These are phyloP conservation scores for Amanita rimosa DNA, from an alignment of 768 basidiomycete genomes.

Conservation along the genomic window DNA sequence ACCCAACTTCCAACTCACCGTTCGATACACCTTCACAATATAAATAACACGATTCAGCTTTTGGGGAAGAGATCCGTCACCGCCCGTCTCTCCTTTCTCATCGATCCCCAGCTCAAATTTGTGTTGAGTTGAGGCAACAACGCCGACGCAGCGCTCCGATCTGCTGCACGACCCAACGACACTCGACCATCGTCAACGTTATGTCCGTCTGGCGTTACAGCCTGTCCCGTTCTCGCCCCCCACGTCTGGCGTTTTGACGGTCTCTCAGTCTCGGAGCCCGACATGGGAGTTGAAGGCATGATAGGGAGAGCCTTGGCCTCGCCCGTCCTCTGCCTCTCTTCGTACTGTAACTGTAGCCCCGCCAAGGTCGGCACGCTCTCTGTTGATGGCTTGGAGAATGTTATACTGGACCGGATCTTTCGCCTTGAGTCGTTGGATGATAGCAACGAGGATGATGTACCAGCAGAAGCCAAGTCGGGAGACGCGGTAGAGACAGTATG, in stretches of 20 bases:
- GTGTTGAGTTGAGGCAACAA: slow-evolving; percentile 10
- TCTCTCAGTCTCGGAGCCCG: slow-evolving; percentile 37
- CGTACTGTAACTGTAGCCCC: slow-evolving; percentile 45
- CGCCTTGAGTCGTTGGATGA: slow-evolving; percentile 37
- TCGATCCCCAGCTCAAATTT: neutral
- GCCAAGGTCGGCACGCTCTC: slow-evolving; percentile 40
- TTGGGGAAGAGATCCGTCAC: slow-evolving; percentile 35
- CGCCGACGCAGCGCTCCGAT: slow-evolving; percentile 27
- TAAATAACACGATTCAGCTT: slow-evolving; percentile 8
- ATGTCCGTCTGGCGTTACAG: slow-evolving; percentile 31
- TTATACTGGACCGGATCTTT: slow-evolving; percentile 35
- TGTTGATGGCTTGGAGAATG: slow-evolving; percentile 54
- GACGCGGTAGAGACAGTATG: slow-evolving; percentile 49
- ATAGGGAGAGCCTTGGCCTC: slow-evolving; percentile 11
- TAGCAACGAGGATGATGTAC: slow-evolving; percentile 16
- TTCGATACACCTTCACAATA: neutral
- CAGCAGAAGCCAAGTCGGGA: slow-evolving; percentile 12
- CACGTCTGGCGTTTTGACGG: slow-evolving; percentile 30
- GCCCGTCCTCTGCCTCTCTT: slow-evolving; percentile 17
- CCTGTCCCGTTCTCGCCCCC: slow-evolving; percentile 24
- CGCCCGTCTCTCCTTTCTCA: slow-evolving; percentile 27
- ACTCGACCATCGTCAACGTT: slow-evolving; percentile 15
- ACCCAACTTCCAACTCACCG: neutral
- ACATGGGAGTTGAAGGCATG: slow-evolving; percentile 14
- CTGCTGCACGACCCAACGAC: slow-evolving; percentile 21